A percentile compares a stretch with the other conserved stretches of the same genome.
phyloP scores from a whole-genome alignment of 2,329 filamentous ascomycete species.

The Diaporthe sp. region DNA sequence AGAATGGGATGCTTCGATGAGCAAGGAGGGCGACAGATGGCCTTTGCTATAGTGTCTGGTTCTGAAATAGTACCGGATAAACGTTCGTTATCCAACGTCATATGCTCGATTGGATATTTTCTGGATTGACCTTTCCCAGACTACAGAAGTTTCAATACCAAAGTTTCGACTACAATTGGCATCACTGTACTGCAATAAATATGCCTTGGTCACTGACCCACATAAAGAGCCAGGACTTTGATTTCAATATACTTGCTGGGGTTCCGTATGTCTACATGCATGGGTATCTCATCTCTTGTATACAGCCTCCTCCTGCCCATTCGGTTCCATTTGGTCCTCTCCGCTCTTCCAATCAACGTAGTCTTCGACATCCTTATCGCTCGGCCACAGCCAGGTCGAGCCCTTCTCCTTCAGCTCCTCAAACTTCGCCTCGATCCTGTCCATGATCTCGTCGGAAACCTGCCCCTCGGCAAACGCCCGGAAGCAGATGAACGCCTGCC shows the following conservation, averaged over 20 bases:
- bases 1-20: no score
- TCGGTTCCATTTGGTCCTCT: not conserved
- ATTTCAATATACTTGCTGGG: not conserved
- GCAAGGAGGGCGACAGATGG: no score
- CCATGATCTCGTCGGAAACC: conserved; percentile 50
- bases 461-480: conserved; percentile 60
- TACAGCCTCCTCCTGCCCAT: not conserved
- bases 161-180: no score
- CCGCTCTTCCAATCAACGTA: conserved; percentile 44
- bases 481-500: conserved; percentile 52
- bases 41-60: no score
- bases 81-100: no score
- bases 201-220: not conserved
- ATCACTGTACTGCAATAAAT: no score
- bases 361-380: conserved; percentile 49
- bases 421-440: conserved; percentile 47
- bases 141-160: no score
- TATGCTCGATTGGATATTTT: no score
- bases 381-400: conserved; percentile 54
- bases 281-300: not conserved
- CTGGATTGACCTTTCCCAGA: no score
- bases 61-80: no score
- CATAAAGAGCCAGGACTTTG: not conserved
- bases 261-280: not conserved
- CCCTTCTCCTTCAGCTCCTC: conserved; percentile 44